Evolutionary conservation across 2,329 filamentous ascomycete species (phyloP).

Genomic region (Cladosporium sp.): DNA sequence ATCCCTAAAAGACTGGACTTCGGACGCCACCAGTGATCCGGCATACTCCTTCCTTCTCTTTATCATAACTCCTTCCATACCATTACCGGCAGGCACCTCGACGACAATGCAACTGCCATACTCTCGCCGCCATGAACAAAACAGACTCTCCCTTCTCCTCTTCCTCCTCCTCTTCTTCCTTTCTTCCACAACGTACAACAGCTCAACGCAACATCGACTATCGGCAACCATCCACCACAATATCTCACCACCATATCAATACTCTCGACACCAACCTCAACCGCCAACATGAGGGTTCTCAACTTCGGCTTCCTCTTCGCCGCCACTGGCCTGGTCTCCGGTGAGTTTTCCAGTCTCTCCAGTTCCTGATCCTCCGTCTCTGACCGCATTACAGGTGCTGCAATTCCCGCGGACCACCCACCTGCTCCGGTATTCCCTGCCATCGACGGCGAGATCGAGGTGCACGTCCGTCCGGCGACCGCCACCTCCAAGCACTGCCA

Average conservation of each 20-base stretch:
- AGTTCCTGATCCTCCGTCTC: background rate
- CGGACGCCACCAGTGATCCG: too few species aligned
- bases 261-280: background rate
- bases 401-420: background rate
- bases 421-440: constrained; percentile 2
- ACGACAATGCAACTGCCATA: constrained; percentile 1
- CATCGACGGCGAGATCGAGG: background rate
- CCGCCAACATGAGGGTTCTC: constrained; percentile 7
- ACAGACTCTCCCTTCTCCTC: background rate
- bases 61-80: background rate
- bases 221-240: background rate
- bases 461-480: background rate
- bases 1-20: background rate
- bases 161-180: background rate
- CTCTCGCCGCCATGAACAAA: background rate
- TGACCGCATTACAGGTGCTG: background rate
- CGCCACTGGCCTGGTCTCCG: background rate
- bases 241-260: background rate
- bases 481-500: constrained; percentile 6
- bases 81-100: background rate
- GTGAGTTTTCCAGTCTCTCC: constrained; percentile 1
- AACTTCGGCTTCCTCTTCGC: background rate
- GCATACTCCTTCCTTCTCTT: constrained; percentile 4
- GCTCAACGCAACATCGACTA: constrained; percentile 7
- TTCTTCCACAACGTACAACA: constrained; percentile 5